Evolutionary conservation across 2,329 filamentous ascomycete genomes (phyloP).

Genomic region (Escovopsis sp.): DNA sequence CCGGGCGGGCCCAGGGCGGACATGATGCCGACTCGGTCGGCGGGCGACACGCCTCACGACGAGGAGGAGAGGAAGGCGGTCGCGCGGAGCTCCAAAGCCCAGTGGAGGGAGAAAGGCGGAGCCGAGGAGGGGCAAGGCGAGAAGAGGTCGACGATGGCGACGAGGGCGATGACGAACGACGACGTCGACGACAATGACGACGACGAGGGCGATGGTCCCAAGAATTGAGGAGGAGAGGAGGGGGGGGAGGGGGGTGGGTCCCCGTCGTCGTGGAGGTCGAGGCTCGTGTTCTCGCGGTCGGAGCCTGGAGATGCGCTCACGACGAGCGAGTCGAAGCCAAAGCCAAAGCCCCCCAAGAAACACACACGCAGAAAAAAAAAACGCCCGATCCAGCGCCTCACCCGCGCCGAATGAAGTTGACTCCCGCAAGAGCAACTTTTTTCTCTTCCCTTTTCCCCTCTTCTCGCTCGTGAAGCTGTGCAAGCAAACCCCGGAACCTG

Average conservation of each 20-base stretch:
- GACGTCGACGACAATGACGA: too few species aligned
- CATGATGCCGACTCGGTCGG: slow-evolving; percentile 17
- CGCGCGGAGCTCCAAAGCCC: background rate
- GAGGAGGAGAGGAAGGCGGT: too few species aligned
- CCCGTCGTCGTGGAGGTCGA: slow-evolving; percentile 4
- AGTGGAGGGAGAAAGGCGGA: too few species aligned
- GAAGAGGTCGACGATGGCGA: too few species aligned
- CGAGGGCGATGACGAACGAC: too few species aligned
- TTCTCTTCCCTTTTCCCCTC: too few species aligned
- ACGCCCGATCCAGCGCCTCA: background rate
- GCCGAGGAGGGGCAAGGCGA: too few species aligned
- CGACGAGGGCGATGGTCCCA: slow-evolving; percentile 30
- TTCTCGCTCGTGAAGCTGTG: too few species aligned
- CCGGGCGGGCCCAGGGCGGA: slow-evolving; percentile 33
- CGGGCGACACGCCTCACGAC: slow-evolving; percentile 3
- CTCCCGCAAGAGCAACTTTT: background rate
- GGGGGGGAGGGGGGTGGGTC: background rate
- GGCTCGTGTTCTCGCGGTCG: too few species aligned
- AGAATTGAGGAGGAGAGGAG: slow-evolving; percentile 37
- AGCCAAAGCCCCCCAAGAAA: slow-evolving; percentile 6
- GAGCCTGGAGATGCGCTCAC: too few species aligned
- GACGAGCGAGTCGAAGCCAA: slow-evolving; percentile 3
- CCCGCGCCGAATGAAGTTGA: background rate
- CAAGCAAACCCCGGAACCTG: slow-evolving; percentile 14
- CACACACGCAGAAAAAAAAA: background rate